phyloP scores from a whole-genome alignment of 148 eudicot species.

The Persicaria maculosa region DNA sequence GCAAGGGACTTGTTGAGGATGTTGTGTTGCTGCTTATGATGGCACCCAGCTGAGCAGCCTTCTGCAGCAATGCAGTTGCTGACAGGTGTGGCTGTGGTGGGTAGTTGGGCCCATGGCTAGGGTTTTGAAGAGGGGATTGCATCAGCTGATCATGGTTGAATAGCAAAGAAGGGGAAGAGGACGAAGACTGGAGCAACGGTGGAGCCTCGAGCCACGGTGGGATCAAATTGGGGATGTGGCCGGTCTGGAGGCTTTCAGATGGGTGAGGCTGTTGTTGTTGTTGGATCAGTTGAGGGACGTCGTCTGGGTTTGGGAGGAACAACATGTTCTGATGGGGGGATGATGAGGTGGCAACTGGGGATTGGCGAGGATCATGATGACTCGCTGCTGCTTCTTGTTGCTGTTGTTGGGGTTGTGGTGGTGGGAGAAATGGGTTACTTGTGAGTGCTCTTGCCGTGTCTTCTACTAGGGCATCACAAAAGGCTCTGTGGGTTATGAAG shows the following conservation, averaged over 20 bases:
- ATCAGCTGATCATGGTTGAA: conserved; percentile 7
- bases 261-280: conserved; percentile 2
- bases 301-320: conserved; percentile 4
- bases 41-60: conserved; percentile 89
- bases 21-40: conserved; percentile 36
- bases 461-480: conserved; percentile 90
- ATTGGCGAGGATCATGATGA: conserved; percentile 7
- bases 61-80: conserved; percentile 89
- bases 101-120: conserved; percentile 44
- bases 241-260: neutral
- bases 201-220: conserved; percentile 54
- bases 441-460: conserved; percentile 65
- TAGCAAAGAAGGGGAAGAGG: neutral
- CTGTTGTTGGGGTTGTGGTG: conserved; percentile 15
- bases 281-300: neutral
- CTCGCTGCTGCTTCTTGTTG: neutral
- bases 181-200: conserved; percentile 20
- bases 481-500: conserved; percentile 92
- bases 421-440: conserved; percentile 24
- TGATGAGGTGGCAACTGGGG: conserved; percentile 16
- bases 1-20: neutral
- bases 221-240: conserved; percentile 22
- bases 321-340: conserved; percentile 28
- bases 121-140: conserved; percentile 30
- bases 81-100: conserved; percentile 48